Base-by-base conservation (phyloP, 2,329 filamentous ascomycete species). In the Trichoderma sp. region DNA sequence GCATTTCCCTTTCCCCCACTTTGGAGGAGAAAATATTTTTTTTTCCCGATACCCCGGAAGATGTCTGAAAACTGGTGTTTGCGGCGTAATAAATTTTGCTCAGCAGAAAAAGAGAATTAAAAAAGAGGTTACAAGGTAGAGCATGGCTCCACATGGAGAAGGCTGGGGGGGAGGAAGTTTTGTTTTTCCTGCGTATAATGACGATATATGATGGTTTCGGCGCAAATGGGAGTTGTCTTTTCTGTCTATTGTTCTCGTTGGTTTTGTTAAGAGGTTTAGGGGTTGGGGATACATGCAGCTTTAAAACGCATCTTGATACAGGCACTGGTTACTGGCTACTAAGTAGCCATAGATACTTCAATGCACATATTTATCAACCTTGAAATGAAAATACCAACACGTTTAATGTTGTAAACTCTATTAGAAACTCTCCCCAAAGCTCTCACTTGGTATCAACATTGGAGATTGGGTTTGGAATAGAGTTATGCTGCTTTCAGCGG, bases 141-240 rank as follows among this genome's bases (percentile, higher is more conserved):
- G 40, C 64, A 27, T 8, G 55, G 40, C 64, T 67, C 55, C 55
- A 16, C 64, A 52, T 67, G 64, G 64, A 67, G 64, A 67, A 11
- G 33, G 37, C 13, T 56, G 64, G 40, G n/a, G 27, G 27, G 40
- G 35, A 57, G 24, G 21, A n/a, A 19, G 53, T 52, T 27, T 47
- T 16, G 11, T 29, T 64, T 43, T 10, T 8, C 19, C 24, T 47
- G 35, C 61, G 19, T 58, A 63, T 67, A 6, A 67, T 29, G 64
- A 67, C n/a, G 31, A 40, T 29, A 67, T 31, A 67, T 40, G 64
- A 67, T 19, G 53, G 59, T 27, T 29, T 19, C 27, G 14, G 64
- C 64, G 64, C n/a, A 59, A 58, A 43, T 11, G 31, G 63, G 13
- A 21, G 31, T 16, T 33, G n/a, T 21, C n/a, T 31, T 43, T 14